Evolutionary conservation across 2,329 filamentous ascomycete species (phyloP), one percentile per base, ranked within the genome.

Genomic region (Myriosclerotinia scirpicola): DNA sequence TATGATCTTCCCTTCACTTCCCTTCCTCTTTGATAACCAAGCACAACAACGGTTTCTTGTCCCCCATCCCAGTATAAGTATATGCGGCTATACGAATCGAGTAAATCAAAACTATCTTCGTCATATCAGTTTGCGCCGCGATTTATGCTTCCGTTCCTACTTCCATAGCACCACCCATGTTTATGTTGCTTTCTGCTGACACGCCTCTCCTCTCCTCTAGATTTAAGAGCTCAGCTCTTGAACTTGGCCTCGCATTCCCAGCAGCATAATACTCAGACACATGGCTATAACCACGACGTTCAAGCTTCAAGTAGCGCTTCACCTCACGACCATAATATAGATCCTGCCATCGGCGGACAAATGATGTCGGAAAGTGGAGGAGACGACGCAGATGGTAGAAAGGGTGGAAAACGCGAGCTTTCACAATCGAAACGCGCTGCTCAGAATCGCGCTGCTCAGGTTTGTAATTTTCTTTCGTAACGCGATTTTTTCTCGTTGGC

Each of bases 401-500:
- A 95, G 79, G 89, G 89, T 15, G 82, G 82, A 65, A 96, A 97
- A 79, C 86, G 95, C 64, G 94, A 97, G 79, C 81, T 99, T 68
- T 97, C 93, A 36, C 95, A 93, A 54, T 97, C 93, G 26, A 69
- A 69, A 48, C 61, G 68, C 26, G 67, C 67, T 42, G 67, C 67
- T 22, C 67, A 69, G 53, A 69, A 99, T 76, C 85, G 95, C 77
- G 95, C 94, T 73, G 95, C 95, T 64, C 95, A 99, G 88, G 95
- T 97, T 85, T 76, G 88, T 75, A 22, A 50, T 54, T n/a, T 61
- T 65, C 34, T 50, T 42, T 65, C 36, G 38, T 53, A 30, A 56
- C 36, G 38, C 46, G 44, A 65, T 46, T 46, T 64, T 67, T 67
- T 48, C 53, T 36, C 40, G 34, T 61, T 42, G 64, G 38, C 38